These are phyloP conservation scores for Peniophora sp. DNA, from an alignment of 1,284 basidiomycete genomes.

Conservation along the genomic window DNA sequence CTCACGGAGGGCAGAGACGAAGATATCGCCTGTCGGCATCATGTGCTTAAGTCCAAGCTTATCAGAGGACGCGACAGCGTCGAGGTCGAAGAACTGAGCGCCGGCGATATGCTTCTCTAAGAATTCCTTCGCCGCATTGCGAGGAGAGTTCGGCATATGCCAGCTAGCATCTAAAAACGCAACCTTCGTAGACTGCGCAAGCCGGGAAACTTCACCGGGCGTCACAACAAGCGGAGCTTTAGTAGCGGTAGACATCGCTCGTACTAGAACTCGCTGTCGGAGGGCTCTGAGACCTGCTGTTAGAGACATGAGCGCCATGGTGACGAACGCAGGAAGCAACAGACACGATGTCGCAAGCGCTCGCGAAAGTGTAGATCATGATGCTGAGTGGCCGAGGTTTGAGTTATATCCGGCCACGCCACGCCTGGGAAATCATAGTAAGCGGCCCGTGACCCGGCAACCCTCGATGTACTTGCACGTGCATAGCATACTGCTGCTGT, in stretches of 20 bases:
- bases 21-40: constrained; percentile 75
- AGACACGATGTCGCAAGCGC: no score
- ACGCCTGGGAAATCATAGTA: no score
- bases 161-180: constrained; percentile 72
- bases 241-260: constrained; percentile 10
- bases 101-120: constrained; percentile 61
- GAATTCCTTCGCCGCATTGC: constrained; percentile 62
- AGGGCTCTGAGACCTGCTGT: no score
- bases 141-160: constrained; percentile 81
- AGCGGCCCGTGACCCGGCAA: no score
- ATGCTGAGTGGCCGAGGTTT: no score
- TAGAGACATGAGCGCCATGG: no score
- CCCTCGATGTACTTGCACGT: background rate
- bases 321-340: no score
- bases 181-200: constrained; percentile 17
- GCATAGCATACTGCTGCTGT: background rate
- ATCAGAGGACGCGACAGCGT: constrained; percentile 64
- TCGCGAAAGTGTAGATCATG: no score
- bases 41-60: constrained; percentile 85
- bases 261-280: no score
- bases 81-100: constrained; percentile 79
- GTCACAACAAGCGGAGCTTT: constrained; percentile 43
- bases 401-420: no score
- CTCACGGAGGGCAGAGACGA: constrained; percentile 77
- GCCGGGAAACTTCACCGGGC: constrained; percentile 38